phyloP scores from a whole-genome alignment of 371 early-diverging fungal species.

The Funneliformis caledonium region DNA sequence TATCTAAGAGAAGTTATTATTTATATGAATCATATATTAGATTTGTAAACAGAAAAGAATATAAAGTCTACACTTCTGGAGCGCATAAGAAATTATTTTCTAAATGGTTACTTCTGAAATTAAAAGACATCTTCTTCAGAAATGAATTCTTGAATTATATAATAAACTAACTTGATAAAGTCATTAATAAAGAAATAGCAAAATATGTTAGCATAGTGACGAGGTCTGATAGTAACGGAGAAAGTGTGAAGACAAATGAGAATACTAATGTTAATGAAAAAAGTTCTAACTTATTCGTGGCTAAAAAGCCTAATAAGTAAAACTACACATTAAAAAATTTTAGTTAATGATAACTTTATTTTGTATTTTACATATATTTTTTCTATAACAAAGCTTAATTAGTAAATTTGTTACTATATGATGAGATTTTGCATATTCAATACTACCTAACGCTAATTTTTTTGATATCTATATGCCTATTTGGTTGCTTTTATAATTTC shows the following conservation, averaged over 20 bases:
- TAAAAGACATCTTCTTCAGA: background rate
- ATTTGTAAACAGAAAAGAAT: conserved; percentile 4
- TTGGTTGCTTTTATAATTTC: no score
- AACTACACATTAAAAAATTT: no score
- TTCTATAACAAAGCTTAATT: no score
- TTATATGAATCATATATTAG: conserved; percentile 11
- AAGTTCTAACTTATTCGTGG: no score
- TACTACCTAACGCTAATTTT: no score
- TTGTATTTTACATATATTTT: no score
- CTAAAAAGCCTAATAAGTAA: no score
- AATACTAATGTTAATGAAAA: background rate
- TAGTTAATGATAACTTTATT: no score
- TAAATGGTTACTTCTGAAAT: background rate
- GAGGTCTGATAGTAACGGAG: background rate
- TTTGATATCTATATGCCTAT: no score
- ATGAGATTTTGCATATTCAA: no score
- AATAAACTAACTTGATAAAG: background rate
- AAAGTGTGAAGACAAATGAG: background rate
- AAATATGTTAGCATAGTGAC: background rate
- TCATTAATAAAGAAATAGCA: conserved; percentile 5
- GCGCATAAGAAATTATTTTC: background rate
- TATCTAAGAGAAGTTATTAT: background rate
- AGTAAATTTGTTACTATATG: no score
- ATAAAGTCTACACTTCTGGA: background rate
- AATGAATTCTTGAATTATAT: background rate